Evolutionary conservation across 139 green algal genomes (phyloP).

Genomic region (Tetraselmis chui): DNA sequence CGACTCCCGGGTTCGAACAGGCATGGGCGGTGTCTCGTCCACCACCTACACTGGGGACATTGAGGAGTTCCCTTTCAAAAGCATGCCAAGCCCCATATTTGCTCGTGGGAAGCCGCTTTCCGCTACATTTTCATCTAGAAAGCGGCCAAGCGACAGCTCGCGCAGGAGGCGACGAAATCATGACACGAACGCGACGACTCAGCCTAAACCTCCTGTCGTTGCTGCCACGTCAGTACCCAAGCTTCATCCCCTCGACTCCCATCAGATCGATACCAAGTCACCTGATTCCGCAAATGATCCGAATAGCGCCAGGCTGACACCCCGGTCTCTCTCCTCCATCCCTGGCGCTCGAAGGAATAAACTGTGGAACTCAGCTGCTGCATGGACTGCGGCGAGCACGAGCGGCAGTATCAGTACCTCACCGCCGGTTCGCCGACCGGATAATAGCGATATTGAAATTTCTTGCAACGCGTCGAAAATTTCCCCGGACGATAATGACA

Average conservation of each 20-base stretch:
- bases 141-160: not conserved
- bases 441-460: not conserved
- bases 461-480: not conserved
- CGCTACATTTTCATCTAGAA: not conserved
- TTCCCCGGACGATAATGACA: too few species aligned
- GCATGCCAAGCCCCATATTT: not conserved
- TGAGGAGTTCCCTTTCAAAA: not conserved
- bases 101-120: not conserved
- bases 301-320: not conserved
- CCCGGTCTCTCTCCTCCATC: not conserved
- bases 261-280: not conserved
- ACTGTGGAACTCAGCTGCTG: not conserved
- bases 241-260: not conserved
- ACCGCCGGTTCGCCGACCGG: not conserved
- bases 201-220: too few species aligned
- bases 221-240: not conserved
- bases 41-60: not conserved
- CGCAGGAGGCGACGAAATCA: too few species aligned
- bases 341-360: too few species aligned
- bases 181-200: too few species aligned
- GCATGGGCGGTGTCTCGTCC: not conserved
- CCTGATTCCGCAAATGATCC: not conserved
- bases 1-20: too few species aligned
- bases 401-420: not conserved
- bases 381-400: not conserved